Evolutionary conservation across 2,329 filamentous ascomycete species (phyloP).

Genomic region (Fulvia fulva): DNA sequence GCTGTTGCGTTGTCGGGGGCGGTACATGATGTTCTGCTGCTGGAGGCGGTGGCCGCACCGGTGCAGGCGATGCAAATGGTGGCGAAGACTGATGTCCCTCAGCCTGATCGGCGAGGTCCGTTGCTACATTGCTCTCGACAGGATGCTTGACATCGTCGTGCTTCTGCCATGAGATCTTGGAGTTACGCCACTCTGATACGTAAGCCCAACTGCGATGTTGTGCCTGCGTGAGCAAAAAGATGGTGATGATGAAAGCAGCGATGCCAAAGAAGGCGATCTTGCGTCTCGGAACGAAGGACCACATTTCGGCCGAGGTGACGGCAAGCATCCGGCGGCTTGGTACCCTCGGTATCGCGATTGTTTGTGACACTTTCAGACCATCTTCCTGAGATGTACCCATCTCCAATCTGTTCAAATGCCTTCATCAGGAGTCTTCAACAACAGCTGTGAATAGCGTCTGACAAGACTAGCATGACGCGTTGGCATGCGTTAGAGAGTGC

Average conservation of each 20-base stretch:
- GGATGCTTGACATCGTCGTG: constrained; percentile 6
- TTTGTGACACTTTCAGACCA: not conserved
- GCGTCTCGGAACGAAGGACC: constrained; percentile 31
- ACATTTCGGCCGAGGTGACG: not conserved
- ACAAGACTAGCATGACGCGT: not conserved
- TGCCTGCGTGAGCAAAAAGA: constrained; percentile 23
- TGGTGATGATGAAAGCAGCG: constrained; percentile 30
- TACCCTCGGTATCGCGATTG: not conserved
- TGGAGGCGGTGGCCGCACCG: not conserved
- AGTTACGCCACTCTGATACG: not conserved
- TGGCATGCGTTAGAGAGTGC: not conserved
- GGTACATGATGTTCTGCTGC: not conserved
- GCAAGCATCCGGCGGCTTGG: not conserved
- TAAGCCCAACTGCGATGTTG: constrained; percentile 16
- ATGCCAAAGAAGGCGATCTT: constrained; percentile 37
- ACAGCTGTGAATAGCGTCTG: not conserved
- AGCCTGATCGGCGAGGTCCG: not conserved
- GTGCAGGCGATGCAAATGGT: not conserved
- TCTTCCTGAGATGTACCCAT: not conserved
- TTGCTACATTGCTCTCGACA: not conserved
- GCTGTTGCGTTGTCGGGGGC: not conserved
- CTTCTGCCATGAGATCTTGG: constrained; percentile 18
- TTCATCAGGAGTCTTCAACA: not conserved
- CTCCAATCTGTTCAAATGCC: not conserved
- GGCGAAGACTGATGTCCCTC: not conserved